Evolutionary conservation across 805 yeast species (phyloP), one percentile per base, ranked within the genome.

Genomic region (Pichia phayaonensis): DNA sequence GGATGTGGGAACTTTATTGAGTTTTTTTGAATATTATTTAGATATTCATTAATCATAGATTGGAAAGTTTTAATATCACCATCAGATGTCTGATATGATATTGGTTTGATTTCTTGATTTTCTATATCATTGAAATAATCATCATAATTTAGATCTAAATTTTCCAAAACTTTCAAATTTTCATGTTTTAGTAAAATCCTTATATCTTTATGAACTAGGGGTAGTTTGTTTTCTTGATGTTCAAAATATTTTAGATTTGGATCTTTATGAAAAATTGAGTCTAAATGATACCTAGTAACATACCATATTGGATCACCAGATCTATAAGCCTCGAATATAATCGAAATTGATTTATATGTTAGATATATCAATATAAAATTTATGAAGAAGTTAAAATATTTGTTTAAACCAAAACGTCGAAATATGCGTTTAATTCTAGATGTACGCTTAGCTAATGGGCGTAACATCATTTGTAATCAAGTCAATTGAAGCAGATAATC

Each of bases 1-100:
- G 58, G 59, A 39, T 60, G 62, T 20, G 52, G 50, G 29, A 54
- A 45, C 1, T 24, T 7, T 21, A 50, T 20, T 50, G 49, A 48
- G 23, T 53, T 54, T 1, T 54, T 52, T 1, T 41, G 41, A 11
- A 59, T 31, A 2, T 50, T 46, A 4, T 53, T 45, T 1, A 55
- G 42, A n/a, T 38, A 59, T 20, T 55, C 40, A 5, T 31, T 12
- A 22, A 59, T 52, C 40, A 59, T 56, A 24, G 44, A 23, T 13
- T 51, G 42, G 31, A 51, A 42, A 2, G 53, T 10, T 39, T 39
- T 18, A 20, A 20, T 20, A 20, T 20, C 8, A 3, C 24, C 40
- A 39, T 34, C 38, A 4, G 20, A 16, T 16, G 8, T 5, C 7
- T 34, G 38, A 34, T 34, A 34, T 34, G 38, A 15, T 34, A 34